These are phyloP conservation scores for Annulohypoxylon nitens DNA, from an alignment of 495 filamentous ascomycete species.

Conservation along the genomic window DNA sequence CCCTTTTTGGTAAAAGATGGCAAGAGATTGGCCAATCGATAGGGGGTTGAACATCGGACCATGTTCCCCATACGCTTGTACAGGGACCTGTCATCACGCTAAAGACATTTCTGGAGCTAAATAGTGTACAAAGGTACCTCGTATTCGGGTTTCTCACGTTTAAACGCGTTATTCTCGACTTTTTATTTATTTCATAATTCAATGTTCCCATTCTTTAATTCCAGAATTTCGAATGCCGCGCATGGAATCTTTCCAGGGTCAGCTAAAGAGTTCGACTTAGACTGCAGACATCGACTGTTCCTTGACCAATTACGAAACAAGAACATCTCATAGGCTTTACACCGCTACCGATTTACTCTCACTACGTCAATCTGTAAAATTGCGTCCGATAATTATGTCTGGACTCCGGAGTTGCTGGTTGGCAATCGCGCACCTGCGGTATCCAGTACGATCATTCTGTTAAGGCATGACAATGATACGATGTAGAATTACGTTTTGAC, in stretches of 20 bases:
- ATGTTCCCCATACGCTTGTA: slow-evolving; percentile 1
- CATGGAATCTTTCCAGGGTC: background rate
- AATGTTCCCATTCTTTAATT: background rate
- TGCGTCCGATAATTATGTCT: slow-evolving; percentile 22
- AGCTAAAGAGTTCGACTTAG: background rate
- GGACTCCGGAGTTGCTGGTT: background rate
- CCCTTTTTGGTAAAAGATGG: slow-evolving; percentile 45
- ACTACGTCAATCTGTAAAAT: slow-evolving; percentile 23
- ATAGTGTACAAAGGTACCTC: slow-evolving; percentile 39
- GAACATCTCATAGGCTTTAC: slow-evolving; percentile 26
- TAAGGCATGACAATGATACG: slow-evolving; percentile 45
- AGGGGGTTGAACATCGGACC: slow-evolving; percentile 39
- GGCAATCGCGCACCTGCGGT: slow-evolving; percentile 12
- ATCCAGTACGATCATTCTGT: slow-evolving; percentile 25
- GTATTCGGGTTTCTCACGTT: slow-evolving; percentile 40
- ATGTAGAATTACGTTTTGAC: slow-evolving; percentile 42
- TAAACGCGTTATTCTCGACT: background rate
- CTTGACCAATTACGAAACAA: slow-evolving; percentile 22
- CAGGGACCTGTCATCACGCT: background rate
- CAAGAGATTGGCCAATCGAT: slow-evolving; percentile 49
- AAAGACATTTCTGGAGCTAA: background rate
- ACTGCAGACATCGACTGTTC: background rate
- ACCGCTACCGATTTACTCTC: slow-evolving; percentile 29
- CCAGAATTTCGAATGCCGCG: background rate
- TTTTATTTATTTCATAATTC: background rate